These are phyloP conservation scores for Pseudocercospora crystallina DNA, from an alignment of 2,329 filamentous ascomycete species.

Conservation along the genomic window DNA sequence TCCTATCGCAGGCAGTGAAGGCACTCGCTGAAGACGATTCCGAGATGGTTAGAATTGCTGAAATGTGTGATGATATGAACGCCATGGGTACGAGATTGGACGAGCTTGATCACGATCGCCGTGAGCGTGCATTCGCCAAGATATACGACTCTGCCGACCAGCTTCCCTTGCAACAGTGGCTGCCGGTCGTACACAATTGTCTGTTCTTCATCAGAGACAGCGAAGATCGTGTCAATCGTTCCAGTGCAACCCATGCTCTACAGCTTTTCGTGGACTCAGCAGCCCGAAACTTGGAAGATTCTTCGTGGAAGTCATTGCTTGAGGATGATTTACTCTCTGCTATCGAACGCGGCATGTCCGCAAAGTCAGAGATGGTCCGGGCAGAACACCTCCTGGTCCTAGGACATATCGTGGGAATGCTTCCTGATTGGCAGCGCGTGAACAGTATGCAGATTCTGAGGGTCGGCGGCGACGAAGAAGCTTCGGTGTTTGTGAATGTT, in stretches of 20 bases:
- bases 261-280: slow-evolving; percentile 70
- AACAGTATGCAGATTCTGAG: slow-evolving; percentile 73
- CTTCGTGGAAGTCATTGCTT: slow-evolving; percentile 55
- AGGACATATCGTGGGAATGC: slow-evolving; percentile 71
- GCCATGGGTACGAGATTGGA: slow-evolving; percentile 74
- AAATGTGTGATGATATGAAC: slow-evolving; percentile 76
- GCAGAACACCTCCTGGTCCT: slow-evolving; percentile 78
- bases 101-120: slow-evolving; percentile 82
- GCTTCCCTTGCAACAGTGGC: slow-evolving; percentile 75
- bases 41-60: slow-evolving; percentile 62
- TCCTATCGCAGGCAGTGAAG: slow-evolving; percentile 70
- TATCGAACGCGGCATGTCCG: slow-evolving; percentile 70
- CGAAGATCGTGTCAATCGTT: slow-evolving; percentile 82
- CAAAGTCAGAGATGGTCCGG: slow-evolving; percentile 75
- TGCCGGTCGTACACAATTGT: slow-evolving; percentile 83
- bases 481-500: slow-evolving; percentile 89
- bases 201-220: slow-evolving; percentile 82
- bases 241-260: slow-evolving; percentile 78
- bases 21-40: slow-evolving; percentile 67
- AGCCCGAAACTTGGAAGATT: slow-evolving; percentile 54
- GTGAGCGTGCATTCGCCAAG: slow-evolving; percentile 71
- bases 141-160: slow-evolving; percentile 66
- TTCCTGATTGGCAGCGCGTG: slow-evolving; percentile 69
- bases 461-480: slow-evolving; percentile 70
- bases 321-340: slow-evolving; percentile 68